phyloP scores from a whole-genome alignment of 495 filamentous ascomycete genomes.

The Talaromyces nanjingensis region DNA sequence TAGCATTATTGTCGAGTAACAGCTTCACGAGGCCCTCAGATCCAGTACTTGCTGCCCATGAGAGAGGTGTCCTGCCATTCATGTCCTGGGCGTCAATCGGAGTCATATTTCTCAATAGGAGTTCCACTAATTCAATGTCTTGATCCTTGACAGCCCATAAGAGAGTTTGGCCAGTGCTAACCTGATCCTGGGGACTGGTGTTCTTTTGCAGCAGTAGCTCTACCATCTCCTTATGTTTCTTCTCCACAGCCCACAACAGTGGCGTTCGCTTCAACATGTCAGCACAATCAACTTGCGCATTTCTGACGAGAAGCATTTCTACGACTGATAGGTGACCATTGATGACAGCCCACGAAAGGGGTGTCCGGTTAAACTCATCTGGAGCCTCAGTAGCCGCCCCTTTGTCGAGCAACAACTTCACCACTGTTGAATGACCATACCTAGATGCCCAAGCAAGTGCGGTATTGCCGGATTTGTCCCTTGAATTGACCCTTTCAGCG shows the following conservation, averaged over 20 bases:
- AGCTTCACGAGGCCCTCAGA: background rate
- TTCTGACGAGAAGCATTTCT: constrained; percentile 13
- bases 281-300: constrained; percentile 10
- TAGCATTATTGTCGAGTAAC: constrained; percentile 10
- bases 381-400: constrained; percentile 12
- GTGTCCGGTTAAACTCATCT: constrained; percentile 17
- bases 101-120: too few species aligned
- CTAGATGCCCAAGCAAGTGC: constrained; percentile 9
- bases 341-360: constrained; percentile 16
- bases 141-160: background rate
- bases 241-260: constrained; percentile 13
- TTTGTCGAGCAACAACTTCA: constrained; percentile 16
- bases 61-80: too few species aligned
- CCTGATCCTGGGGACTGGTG: constrained; percentile 6
- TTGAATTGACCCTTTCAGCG: constrained; percentile 16
- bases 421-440: constrained; percentile 16
- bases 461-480: constrained; percentile 14
- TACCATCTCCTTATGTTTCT: constrained; percentile 13
- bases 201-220: constrained; percentile 15
- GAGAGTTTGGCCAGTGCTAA: constrained; percentile 10
- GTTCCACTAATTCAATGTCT: too few species aligned
- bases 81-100: too few species aligned
- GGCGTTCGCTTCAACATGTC: constrained; percentile 7
- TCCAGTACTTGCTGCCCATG: too few species aligned
- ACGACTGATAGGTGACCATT: constrained; percentile 16